Evolutionary conservation across 2,329 filamentous ascomycete species (phyloP), one percentile per base, ranked within the genome.

Genomic region (Calonectria hongkongensis): DNA sequence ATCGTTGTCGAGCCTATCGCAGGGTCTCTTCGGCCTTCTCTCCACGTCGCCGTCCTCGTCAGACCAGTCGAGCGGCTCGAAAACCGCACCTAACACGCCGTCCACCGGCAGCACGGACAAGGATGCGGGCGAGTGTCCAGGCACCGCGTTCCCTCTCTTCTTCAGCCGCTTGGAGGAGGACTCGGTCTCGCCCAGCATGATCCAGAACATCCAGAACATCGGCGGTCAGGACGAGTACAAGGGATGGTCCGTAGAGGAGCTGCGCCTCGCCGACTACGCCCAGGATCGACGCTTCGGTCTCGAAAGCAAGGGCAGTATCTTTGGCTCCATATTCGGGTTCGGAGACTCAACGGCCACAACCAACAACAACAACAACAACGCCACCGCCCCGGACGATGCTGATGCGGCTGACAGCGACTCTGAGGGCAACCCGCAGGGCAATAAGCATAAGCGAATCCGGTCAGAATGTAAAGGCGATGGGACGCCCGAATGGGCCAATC

Each of bases 251-350:
- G 10, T n/a, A 21, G 54, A 60, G 33, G 54, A 60, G 33, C 33
- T 60, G n/a, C 54, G 33, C 21, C 54, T 60, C 21, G 36, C 33
- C n/a, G 54, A 60, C 33, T 60, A 60, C 33, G 54, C 54, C 13
- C 33, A 60, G 54, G 54, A 36, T n/a, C 33, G 54, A 21, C 54
- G 54, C 33, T 60, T 27, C 21, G 12, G 54, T 13, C 9, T 25
- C 21, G 54, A 58, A 9, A 27, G 2, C n/a, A 58, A 58, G 21
- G 33, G 10, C 30, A 56, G 51, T 7, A 36, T 58, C 39, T 58
- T 58, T 18, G 54, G 54, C 10, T 41, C 54, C n/a, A 41, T 58
- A 12, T 25, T 58, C 3, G 13, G 54, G 6, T 58, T 41, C 18
- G n/a, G 33, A 13, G 54, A 58, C 30, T 30, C 30, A 58, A 15